A percentile compares a stretch with the other conserved stretches of the same genome.
These are phyloP conservation scores for Termitomyces sp. DNA, from an alignment of 1,284 basidiomycete species.

Conservation along the genomic window DNA sequence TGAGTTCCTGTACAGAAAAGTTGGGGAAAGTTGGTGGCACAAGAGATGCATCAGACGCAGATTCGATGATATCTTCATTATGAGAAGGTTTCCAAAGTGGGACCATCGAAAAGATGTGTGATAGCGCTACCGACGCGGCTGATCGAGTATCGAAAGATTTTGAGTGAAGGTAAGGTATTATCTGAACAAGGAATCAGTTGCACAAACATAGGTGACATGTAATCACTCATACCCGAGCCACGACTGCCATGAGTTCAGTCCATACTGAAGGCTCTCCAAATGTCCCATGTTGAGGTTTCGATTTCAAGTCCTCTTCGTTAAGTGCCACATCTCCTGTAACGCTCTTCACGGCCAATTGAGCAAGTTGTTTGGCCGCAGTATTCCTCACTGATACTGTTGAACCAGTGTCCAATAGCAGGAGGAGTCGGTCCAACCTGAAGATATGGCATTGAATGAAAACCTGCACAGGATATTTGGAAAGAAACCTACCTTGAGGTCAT, in stretches of 20 bases:
- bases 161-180: constrained; percentile 84
- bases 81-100: constrained; percentile 74
- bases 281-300: constrained; percentile 51
- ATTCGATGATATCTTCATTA: constrained; percentile 15
- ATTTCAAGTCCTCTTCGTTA: constrained; percentile 73
- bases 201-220: constrained; percentile 1
- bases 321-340: constrained; percentile 77
- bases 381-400: constrained; percentile 81
- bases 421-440: constrained; percentile 83
- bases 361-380: constrained; percentile 90
- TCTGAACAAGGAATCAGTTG: constrained; percentile 37
- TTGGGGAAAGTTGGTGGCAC: constrained; percentile 56
- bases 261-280: constrained; percentile 66
- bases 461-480: not conserved
- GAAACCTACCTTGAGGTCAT: constrained; percentile 62
- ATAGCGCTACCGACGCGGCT: constrained; percentile 81
- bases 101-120: constrained; percentile 79
- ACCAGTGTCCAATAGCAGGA: constrained; percentile 86
- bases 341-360: constrained; percentile 81
- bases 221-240: constrained; percentile 58
- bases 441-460: constrained; percentile 4
- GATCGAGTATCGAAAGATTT: constrained; percentile 84
- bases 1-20: constrained; percentile 73
- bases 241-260: constrained; percentile 78
- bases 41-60: constrained; percentile 26